phyloP scores from a whole-genome alignment of 768 basidiomycete genomes.

The Agaricus subrufescens region DNA sequence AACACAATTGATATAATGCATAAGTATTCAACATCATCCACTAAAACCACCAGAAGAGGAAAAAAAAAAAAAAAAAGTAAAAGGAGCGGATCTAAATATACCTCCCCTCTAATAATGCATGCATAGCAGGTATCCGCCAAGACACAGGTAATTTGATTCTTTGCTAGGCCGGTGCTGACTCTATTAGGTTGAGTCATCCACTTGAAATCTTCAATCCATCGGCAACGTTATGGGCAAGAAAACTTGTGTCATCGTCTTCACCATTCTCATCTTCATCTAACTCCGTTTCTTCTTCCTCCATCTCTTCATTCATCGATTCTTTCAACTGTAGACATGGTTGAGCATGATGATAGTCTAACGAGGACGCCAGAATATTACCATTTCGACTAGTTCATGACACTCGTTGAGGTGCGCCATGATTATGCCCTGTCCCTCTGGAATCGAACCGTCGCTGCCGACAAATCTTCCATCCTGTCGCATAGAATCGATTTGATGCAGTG shows the following conservation, averaged over 20 bases:
- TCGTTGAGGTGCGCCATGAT: constrained; percentile 95
- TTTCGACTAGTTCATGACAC: constrained; percentile 93
- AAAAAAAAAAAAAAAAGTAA: no score
- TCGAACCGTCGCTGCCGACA: constrained; percentile 76
- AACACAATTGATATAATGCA: no score
- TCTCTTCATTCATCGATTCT: constrained; percentile 77
- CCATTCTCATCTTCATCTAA: constrained; percentile 41
- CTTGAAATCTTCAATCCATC: not conserved
- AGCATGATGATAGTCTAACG: not conserved
- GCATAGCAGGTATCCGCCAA: no score
- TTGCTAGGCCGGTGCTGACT: no score
- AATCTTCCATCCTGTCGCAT: constrained; percentile 94
- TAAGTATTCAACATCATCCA: no score
- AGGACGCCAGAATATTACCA: constrained; percentile 46
- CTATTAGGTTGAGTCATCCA: not conserved
- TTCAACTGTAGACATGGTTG: constrained; percentile 48
- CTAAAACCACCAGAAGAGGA: no score
- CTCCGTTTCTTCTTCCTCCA: constrained; percentile 22
- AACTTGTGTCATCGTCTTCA: constrained; percentile 43
- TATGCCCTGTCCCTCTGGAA: constrained; percentile 96
- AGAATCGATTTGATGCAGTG: constrained; percentile 91
- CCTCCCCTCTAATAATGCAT: no score
- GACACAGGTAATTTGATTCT: no score
- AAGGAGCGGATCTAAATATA: no score
- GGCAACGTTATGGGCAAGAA: not conserved